Conservation (phyloP, 148 eudicot genomes). For the Diospyros kaki region DNA sequence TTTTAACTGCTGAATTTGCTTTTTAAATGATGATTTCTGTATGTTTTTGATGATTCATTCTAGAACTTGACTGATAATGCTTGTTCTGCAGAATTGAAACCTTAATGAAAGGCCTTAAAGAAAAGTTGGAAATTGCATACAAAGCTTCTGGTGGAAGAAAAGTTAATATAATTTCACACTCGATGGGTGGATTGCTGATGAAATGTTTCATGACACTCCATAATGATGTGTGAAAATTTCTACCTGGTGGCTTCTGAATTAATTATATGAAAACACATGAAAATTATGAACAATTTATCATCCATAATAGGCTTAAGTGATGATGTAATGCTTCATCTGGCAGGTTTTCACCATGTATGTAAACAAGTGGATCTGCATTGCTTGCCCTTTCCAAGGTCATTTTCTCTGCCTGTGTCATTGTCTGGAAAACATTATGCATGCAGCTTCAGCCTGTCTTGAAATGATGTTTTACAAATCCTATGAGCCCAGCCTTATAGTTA, state of each 20-base stretch:
- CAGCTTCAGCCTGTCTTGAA: background rate
- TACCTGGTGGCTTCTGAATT: conserved; percentile 19
- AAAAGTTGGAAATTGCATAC: conserved; percentile 63
- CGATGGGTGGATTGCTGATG: conserved; percentile 93
- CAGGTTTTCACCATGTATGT: conserved; percentile 85
- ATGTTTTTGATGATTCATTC: background rate
- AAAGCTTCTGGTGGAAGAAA: conserved; percentile 85
- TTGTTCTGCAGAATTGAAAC: conserved; percentile 56
- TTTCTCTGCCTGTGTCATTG: conserved; percentile 10
- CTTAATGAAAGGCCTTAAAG: conserved; percentile 72
- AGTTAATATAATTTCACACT: conserved; percentile 89
- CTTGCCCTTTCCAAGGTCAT: conserved; percentile 95
- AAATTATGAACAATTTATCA: background rate
- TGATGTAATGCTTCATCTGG: conserved; percentile 12
- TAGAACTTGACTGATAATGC: background rate
- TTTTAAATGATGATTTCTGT: background rate
- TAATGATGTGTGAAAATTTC: conserved; percentile 52
- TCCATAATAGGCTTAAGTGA: conserved; percentile 5
- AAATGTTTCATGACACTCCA: conserved; percentile 70
- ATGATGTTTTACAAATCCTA: background rate
- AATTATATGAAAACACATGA: background rate
- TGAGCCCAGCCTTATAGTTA: background rate
- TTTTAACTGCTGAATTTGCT: background rate
- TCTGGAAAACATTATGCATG: background rate
- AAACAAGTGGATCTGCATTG: conserved; percentile 87